phyloP scores from a whole-genome alignment of 495 filamentous ascomycete genomes.

The Neohortaea acidophila region DNA sequence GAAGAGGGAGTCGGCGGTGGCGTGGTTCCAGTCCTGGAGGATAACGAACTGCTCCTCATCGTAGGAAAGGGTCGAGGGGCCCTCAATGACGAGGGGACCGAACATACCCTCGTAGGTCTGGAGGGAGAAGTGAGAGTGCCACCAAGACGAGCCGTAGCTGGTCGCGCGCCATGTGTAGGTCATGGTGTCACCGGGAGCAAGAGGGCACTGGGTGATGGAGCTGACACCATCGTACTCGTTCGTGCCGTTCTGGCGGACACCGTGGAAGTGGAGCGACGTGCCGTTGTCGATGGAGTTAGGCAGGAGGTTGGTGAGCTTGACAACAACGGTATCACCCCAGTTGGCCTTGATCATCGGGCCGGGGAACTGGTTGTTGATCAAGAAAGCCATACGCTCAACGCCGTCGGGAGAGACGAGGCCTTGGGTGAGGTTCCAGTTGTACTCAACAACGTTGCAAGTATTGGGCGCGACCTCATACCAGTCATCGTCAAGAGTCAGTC shows the following conservation, averaged over 20 bases:
- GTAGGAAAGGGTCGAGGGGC: constrained; percentile 19
- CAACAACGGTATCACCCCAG: constrained; percentile 27
- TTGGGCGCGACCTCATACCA: constrained; percentile 22
- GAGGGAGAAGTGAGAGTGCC: constrained; percentile 25
- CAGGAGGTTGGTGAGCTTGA: constrained; percentile 24
- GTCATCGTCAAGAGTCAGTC: constrained; percentile 24
- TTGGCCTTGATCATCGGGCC: constrained; percentile 26
- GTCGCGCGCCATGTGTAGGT: constrained; percentile 22
- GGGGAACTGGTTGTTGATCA: constrained; percentile 25
- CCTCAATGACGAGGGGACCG: constrained; percentile 27
- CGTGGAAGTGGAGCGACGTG: constrained; percentile 38
- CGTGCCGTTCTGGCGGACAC: constrained; percentile 35
- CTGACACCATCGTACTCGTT: constrained; percentile 33
- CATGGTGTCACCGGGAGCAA: constrained; percentile 26
- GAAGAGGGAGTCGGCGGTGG: constrained; percentile 23
- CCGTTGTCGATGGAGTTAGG: constrained; percentile 21
- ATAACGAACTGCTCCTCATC: constrained; percentile 22
- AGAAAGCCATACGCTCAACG: constrained; percentile 17
- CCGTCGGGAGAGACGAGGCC: constrained; percentile 25
- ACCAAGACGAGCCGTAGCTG: constrained; percentile 27
- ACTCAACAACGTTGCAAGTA: constrained; percentile 23
- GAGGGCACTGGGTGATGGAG: constrained; percentile 31
- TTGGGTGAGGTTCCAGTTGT: constrained; percentile 23
- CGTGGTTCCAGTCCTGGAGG: constrained; percentile 26
- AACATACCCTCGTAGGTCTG: constrained; percentile 27